These are phyloP conservation scores for Colletotrichum gloeosporioides DNA, from an alignment of 2,329 filamentous ascomycete species.

Conservation along the genomic window DNA sequence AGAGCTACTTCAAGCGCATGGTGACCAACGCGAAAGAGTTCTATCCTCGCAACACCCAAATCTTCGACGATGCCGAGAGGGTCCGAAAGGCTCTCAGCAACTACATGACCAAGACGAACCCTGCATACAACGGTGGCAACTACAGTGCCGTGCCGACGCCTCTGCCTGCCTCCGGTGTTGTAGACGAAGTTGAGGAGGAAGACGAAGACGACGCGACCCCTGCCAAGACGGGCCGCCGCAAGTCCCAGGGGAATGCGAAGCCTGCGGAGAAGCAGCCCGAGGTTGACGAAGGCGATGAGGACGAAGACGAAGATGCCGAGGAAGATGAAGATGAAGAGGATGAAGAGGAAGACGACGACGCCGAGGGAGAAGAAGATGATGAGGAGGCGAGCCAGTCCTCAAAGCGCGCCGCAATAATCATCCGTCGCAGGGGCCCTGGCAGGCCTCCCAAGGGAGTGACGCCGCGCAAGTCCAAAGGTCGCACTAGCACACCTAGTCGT, in stretches of 20 bases:
- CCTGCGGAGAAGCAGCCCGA: constrained; percentile 32
- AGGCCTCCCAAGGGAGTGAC: constrained; percentile 38
- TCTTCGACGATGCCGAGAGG: constrained; percentile 85
- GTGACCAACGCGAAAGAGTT: constrained; percentile 87
- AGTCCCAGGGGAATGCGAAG: constrained; percentile 11
- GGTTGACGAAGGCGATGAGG: constrained; percentile 29
- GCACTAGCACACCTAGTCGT: constrained; percentile 43
- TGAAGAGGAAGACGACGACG: constrained; percentile 30
- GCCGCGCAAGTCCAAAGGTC: constrained; percentile 32
- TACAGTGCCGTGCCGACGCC: constrained; percentile 79
- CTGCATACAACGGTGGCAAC: constrained; percentile 70
- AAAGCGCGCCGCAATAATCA: constrained; percentile 36
- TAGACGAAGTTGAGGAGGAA: constrained; percentile 7
- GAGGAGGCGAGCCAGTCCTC: constrained; percentile 32
- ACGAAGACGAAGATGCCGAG: constrained; percentile 29
- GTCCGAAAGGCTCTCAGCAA: constrained; percentile 86
- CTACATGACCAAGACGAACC: constrained; percentile 86
- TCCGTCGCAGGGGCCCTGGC: constrained; percentile 41
- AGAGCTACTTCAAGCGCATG: constrained; percentile 88
- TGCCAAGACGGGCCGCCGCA: constrained; percentile 1
- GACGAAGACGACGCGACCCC: constrained; percentile 24
- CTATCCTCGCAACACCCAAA: constrained; percentile 73
- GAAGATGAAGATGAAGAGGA: constrained; percentile 29
- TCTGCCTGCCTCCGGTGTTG: constrained; percentile 59
- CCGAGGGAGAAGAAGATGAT: constrained; percentile 36